Base-by-base conservation (phyloP, 75 land plant species). In the Picea glauca region DNA sequence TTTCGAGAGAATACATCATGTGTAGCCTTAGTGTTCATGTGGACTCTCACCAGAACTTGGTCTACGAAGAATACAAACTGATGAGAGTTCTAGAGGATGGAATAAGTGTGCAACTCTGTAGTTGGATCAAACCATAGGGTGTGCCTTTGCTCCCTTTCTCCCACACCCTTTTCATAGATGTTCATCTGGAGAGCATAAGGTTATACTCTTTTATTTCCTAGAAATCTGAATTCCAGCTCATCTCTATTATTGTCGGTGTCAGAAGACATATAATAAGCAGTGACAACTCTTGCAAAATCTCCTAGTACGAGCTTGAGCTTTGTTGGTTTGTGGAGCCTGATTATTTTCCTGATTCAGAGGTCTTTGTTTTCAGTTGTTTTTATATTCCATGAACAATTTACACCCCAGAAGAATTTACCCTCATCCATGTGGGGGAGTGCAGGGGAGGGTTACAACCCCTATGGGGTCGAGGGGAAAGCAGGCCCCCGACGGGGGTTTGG, bases 71-170 rank as follows among this genome's bases (percentile, higher is more conserved):
- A 73, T 43, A 93, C 87, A 67, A 88, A 86, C 67, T 94, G 93
- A 43, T 77, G 77, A 15, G 91, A 84, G 63, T 74, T 26, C 26
- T 26, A 26, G 26, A 26, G 26, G 26, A 26, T 26, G 26, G 26
- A 26, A 26, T 26, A 26, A 26, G 26, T 26, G 26, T 26, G 26
- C 26, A 86, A 94, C 32, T 88, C 89, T 8, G 84, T 79, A 6
- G 98, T 91, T 21, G 98, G 98, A 67, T 94, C 96, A 73, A 93
- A 94, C 98, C 98, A 94, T 58, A 94, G 93, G 67, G 91, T 89
- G 68, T 89, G 88, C 78, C 81, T 82, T 87, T 93, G 80, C 82
- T 94, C 98, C 58, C 98, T 80, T 4, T 94, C 98, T 1, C 84
- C 84, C 26, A 46, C 38, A 3, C 84, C 84, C 46, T 75, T 80